Percentiles rank a stretch among this genome's conserved stretches.
Conservation (phyloP, 2,329 filamentous ascomycete species). For the Orbilia brochopaga region DNA sequence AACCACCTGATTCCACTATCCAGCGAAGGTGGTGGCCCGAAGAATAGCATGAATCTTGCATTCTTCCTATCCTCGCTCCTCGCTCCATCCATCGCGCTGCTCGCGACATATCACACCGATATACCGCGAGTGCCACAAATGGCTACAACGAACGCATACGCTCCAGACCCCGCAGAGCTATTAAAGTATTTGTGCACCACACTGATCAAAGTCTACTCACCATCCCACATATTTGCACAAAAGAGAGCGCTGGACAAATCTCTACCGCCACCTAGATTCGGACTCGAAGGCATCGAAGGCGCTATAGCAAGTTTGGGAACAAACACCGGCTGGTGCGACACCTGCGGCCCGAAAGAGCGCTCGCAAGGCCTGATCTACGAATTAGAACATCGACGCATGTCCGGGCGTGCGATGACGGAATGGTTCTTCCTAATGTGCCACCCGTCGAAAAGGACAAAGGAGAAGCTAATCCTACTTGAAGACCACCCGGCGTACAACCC, state of each 20-base stretch:
- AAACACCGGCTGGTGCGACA: constrained; percentile 57
- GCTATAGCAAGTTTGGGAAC: constrained; percentile 72
- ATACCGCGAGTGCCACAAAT: constrained; percentile 65
- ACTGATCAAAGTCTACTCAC: constrained; percentile 73
- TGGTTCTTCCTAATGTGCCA: constrained; percentile 65
- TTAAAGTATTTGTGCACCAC: constrained; percentile 88
- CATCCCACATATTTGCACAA: constrained; percentile 74
- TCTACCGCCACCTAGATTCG: constrained; percentile 76
- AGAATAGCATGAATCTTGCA: constrained; percentile 56
- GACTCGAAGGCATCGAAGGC: constrained; percentile 78
- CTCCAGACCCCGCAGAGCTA: constrained; percentile 73
- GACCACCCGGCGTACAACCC: constrained; percentile 75
- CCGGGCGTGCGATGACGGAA: constrained; percentile 77
- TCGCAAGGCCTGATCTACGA: constrained; percentile 67
- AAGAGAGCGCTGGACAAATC: constrained; percentile 79
- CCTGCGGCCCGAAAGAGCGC: constrained; percentile 63
- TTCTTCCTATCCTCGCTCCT: constrained; percentile 74
- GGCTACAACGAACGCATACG: constrained; percentile 57
- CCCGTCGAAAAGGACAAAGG: constrained; percentile 56
- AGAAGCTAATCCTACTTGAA: constrained; percentile 69
- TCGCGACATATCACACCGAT: constrained; percentile 83
- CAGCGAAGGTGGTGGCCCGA: constrained; percentile 25
- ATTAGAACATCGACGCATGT: constrained; percentile 78
- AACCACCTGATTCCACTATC: constrained; percentile 42
- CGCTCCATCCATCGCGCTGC: constrained; percentile 71